Base-by-base conservation (phyloP, 306 rosid species). In the Prunus fruticosa region DNA sequence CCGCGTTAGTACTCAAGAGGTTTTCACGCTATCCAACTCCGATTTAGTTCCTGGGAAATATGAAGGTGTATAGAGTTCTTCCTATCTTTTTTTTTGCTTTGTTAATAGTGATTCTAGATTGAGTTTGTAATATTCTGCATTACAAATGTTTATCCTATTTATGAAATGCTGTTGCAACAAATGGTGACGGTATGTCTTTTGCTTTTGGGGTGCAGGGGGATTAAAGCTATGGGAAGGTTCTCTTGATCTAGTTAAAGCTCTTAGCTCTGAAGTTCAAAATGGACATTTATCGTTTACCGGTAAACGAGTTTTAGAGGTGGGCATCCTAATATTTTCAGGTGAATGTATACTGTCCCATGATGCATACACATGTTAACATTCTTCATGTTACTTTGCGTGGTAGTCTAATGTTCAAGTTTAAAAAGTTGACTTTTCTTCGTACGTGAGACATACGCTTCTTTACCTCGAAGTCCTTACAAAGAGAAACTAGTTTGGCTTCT, bases 171-270 rank as follows among this genome's bases (percentile, higher is more conserved):
- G 53, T 22, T 64, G 65, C 32, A 69, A 23, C 53, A 20, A 18
- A 64, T 2, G 45, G 28, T 46, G 54, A 67, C 6, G 15, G 6
- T 12, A 0, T 15, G 45, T 25, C 16, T 13, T 15, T 73, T 73
- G 77, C 57, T 45, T 84, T 78, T 82, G 70, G 80, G 51, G 27
- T 80, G 43, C 67, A 95, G 97, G 97, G 41, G 97, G 97, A 15
- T 79, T 95, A 73, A 92, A 95, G 91, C 79, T 90, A 75, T 95
- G 99, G 97, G 97, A 90, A 84, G 97, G 97, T 76, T 89, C 97
- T 54, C 82, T 88, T 75, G 97, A 95, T 85, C 87, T 92, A 27
- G 86, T 90, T 75, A 92, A 88, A 88, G 90, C 91, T 77, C 90
- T 95, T 43, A 57, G 68, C 63, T 87, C 87, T 1, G 91, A 90